Evolutionary conservation across 2,329 filamentous ascomycete species (phyloP), one percentile per base, ranked within the genome.

Genomic region (Chaetothyriales sp.): DNA sequence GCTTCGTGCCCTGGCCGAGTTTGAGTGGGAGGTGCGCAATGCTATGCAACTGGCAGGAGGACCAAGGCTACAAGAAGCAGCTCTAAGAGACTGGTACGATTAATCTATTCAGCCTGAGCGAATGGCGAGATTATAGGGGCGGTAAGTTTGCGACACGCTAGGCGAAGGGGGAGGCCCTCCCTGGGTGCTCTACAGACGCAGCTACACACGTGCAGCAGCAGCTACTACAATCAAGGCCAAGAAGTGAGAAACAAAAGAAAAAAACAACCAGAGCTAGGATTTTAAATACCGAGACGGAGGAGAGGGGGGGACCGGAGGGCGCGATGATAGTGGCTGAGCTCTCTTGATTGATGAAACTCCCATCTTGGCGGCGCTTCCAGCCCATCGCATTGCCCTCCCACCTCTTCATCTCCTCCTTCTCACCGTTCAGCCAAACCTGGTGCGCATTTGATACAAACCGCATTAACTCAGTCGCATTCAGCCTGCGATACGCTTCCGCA

Each of bases 11-110:
- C 70, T 98, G 50, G 82, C 80, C 61, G 92, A 98, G 70, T 96
- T 96, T 68, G 80, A 92, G 64, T 95, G 87, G 84, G 92, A 98
- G 67, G 81, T 96, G 22, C 71, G 71, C 48, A 89, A 60, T 50
- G 57, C 58, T 15, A 43, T 58, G 20, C 48, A 52, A 18, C 55
- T 56, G 44, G 52, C 54, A 10, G 58, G 57, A 18, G 58, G 58
- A 45, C 58, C 58, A 44, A 49, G 42, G 12, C 43, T 47, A 44
- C 51, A 57, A 49, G 57, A 59, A 42, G 50, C 44, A 51, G 25
- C 52, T 26, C 46, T 60, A n/a, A 53, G 48, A 47, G 58, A 60
- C 46, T 60, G 58, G 58, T 59, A 57, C 46, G 58, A 60, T 44
- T 57, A 49, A 57, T 47, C 15, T 2, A 39, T n/a, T n/a, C n/a